These are phyloP conservation scores for Cladophialophora exuberans DNA, from an alignment of 2,329 filamentous ascomycete species.

Conservation along the genomic window DNA sequence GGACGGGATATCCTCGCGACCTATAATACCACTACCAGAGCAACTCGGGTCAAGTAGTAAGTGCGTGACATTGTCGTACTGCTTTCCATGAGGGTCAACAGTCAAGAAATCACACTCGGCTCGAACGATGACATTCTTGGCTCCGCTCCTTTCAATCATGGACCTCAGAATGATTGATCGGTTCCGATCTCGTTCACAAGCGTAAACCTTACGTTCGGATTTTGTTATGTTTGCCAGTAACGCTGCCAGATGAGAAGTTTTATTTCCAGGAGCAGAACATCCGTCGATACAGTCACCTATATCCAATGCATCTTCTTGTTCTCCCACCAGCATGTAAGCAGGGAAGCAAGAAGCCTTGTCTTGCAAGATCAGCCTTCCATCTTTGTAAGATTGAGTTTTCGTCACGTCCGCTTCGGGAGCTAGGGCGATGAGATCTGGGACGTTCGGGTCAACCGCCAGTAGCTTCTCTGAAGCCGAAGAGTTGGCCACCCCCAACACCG, in stretches of 20 bases:
- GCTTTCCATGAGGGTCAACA: slow-evolving; percentile 65
- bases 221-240: slow-evolving; percentile 55
- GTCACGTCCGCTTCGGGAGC: slow-evolving; percentile 73
- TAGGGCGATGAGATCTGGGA: slow-evolving; percentile 82
- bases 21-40: slow-evolving; percentile 92
- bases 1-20: slow-evolving; percentile 76
- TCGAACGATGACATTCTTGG: slow-evolving; percentile 68
- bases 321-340: slow-evolving; percentile 75
- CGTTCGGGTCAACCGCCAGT: slow-evolving; percentile 72
- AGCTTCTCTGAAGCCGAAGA: slow-evolving; percentile 44
- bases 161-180: slow-evolving; percentile 77
- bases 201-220: slow-evolving; percentile 58
- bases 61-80: slow-evolving; percentile 72
- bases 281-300: slow-evolving; percentile 81
- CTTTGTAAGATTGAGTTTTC: slow-evolving; percentile 71
- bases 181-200: slow-evolving; percentile 75
- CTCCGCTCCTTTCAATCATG: slow-evolving; percentile 81
- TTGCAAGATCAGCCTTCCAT: slow-evolving; percentile 83
- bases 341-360: slow-evolving; percentile 98
- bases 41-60: slow-evolving; percentile 92
- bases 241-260: slow-evolving; percentile 90
- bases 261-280: slow-evolving; percentile 94
- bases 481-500: slow-evolving; percentile 61
- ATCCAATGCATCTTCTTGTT: slow-evolving; percentile 51
- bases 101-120: slow-evolving; percentile 80